Percentiles rank a stretch among this genome's conserved stretches.
Evolutionary conservation across 768 basidiomycete genomes (phyloP).

Genomic region (Pleurotus eryngii): DNA sequence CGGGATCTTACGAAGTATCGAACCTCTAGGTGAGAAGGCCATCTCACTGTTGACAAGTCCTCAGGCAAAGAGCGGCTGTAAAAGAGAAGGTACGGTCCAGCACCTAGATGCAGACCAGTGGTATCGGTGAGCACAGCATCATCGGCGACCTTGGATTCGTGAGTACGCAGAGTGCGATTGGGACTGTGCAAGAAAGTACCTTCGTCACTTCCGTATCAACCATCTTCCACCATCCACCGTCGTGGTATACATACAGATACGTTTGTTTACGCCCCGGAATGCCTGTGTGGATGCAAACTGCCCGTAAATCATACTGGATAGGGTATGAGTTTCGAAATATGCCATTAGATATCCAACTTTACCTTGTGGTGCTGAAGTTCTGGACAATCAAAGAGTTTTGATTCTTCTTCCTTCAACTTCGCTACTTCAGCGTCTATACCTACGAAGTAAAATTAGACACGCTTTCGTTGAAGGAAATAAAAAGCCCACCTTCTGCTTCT

Average conservation of each 20-base stretch:
- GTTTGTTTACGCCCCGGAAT: conserved; percentile 73
- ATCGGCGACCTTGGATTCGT: conserved; percentile 58
- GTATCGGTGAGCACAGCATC: conserved; percentile 66
- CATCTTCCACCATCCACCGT: conserved; percentile 77
- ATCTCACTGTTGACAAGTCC: conserved; percentile 1
- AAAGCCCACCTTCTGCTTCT: conserved; percentile 48
- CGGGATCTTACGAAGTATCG: no score
- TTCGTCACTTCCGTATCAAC: conserved; percentile 67
- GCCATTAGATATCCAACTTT: conserved; percentile 14
- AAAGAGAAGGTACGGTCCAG: conserved; percentile 77
- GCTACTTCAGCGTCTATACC: conserved; percentile 51
- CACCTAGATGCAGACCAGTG: conserved; percentile 68
- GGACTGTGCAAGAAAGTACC: conserved; percentile 29
- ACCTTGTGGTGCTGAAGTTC: conserved; percentile 64
- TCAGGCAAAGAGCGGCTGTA: conserved; percentile 42
- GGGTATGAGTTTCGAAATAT: not conserved
- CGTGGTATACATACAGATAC: conserved; percentile 72
- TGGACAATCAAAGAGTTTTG: conserved; percentile 53
- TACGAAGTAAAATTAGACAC: conserved; percentile 21
- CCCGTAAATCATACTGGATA: conserved; percentile 73
- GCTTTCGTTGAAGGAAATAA: not conserved
- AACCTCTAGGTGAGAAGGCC: not conserved
- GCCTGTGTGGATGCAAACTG: conserved; percentile 75
- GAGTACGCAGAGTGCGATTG: not conserved
- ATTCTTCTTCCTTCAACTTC: conserved; percentile 39